These are phyloP conservation scores for Ormosia emarginata DNA, from an alignment of 306 rosid genomes.

Conservation along the genomic window DNA sequence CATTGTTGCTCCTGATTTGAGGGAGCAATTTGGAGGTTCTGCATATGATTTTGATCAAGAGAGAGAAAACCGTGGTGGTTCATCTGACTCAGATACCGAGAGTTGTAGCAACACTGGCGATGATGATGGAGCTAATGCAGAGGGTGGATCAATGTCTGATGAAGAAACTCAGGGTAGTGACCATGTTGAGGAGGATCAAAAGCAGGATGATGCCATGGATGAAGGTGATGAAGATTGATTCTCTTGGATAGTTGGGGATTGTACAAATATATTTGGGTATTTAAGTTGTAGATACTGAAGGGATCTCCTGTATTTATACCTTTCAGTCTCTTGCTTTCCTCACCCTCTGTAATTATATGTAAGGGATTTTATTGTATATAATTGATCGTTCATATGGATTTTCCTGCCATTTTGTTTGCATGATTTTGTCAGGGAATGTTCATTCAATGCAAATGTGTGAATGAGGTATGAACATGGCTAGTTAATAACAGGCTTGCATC, in stretches of 20 bases:
- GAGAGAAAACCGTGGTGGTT: slow-evolving; percentile 24
- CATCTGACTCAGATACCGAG: slow-evolving; percentile 57
- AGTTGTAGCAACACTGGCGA: slow-evolving; percentile 42
- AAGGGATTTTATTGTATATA: not conserved
- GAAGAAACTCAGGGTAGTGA: slow-evolving; percentile 61
- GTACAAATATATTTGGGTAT: not conserved
- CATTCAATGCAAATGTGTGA: not conserved
- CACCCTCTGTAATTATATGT: not conserved
- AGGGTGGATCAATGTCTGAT: slow-evolving; percentile 55
- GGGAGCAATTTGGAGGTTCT: slow-evolving; percentile 57
- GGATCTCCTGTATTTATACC: slow-evolving; percentile 10
- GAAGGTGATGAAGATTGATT: slow-evolving; percentile 65
- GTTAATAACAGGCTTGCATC: not conserved
- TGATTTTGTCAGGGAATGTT: not conserved
- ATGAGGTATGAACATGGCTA: not conserved
- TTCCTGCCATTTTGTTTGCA: not conserved
- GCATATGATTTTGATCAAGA: slow-evolving; percentile 31
- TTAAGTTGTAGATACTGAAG: slow-evolving; percentile 22
- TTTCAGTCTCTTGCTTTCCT: not conserved
- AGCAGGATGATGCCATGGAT: slow-evolving; percentile 56
- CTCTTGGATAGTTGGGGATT: slow-evolving; percentile 31
- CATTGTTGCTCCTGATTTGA: slow-evolving; percentile 83
- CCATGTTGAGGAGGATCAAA: slow-evolving; percentile 40
- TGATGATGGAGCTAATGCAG: slow-evolving; percentile 22
- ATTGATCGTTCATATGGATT: not conserved